phyloP scores from a whole-genome alignment of 495 filamentous ascomycete genomes.

The Xylaria intraflava region DNA sequence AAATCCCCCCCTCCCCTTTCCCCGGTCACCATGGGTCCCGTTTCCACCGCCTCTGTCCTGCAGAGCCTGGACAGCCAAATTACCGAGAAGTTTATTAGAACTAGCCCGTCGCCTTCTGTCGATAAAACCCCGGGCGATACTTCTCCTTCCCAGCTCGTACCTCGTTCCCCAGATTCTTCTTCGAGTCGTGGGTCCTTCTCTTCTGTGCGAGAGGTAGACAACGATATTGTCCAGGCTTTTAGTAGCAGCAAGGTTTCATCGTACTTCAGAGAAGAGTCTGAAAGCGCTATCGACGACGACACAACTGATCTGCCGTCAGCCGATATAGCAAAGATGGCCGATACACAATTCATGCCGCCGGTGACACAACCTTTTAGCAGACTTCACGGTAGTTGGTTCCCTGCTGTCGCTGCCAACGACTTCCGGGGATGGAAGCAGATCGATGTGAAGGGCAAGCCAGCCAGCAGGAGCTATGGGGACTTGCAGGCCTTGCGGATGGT shows the following conservation, averaged over 20 bases:
- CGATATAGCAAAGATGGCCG: constrained; percentile 30
- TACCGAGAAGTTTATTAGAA: constrained; percentile 9
- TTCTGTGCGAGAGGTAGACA: constrained; percentile 48
- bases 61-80: constrained; percentile 25
- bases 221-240: constrained; percentile 62
- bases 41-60: constrained; percentile 26
- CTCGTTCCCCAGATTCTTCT: constrained; percentile 1
- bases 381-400: constrained; percentile 58
- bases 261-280: constrained; percentile 32
- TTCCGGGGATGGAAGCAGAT: constrained; percentile 71
- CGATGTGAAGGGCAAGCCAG: constrained; percentile 54
- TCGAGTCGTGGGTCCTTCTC: constrained; percentile 48
- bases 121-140: constrained; percentile 3
- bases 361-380: constrained; percentile 40
- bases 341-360: constrained; percentile 44
- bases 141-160: neutral
- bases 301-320: constrained; percentile 11
- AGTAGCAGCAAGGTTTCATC: constrained; percentile 59
- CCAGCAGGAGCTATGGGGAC: constrained; percentile 68
- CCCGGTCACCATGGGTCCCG: constrained; percentile 18
- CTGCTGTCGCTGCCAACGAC: constrained; percentile 51
- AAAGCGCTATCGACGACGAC: constrained; percentile 39
- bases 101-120: neutral
- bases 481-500: constrained; percentile 50
- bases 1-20: constrained; percentile 1